Conservation (phyloP, 805 yeast genomes). For the Cyberlindnera maclurae region DNA sequence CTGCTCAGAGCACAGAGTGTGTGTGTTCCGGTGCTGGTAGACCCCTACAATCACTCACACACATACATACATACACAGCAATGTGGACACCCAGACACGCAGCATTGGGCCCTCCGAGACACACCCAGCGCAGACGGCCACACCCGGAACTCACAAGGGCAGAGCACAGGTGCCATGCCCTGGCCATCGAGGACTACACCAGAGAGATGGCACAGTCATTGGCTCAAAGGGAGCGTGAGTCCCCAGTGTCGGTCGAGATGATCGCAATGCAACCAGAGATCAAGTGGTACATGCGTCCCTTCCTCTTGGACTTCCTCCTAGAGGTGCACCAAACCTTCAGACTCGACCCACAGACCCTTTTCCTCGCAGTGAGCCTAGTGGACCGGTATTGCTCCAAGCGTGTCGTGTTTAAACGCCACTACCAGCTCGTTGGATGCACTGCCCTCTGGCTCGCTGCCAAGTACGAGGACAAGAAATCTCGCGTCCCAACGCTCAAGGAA, state of each 20-base stretch:
- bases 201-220: constrained; percentile 34
- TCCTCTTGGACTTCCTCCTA: constrained; percentile 68
- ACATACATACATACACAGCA: neutral
- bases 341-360: constrained; percentile 59
- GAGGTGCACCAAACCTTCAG: constrained; percentile 57
- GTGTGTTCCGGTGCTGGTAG: no score
- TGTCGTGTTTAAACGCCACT: constrained; percentile 71
- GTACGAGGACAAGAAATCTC: constrained; percentile 56
- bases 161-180: constrained; percentile 37
- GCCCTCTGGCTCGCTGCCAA: constrained; percentile 88
- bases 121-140: constrained; percentile 16
- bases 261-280: constrained; percentile 85
- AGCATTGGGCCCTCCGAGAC: constrained; percentile 25
- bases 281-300: constrained; percentile 71
- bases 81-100: constrained; percentile 20
- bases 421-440: constrained; percentile 78
- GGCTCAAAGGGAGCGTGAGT: constrained; percentile 30
- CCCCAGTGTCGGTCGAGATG: constrained; percentile 35
- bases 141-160: constrained; percentile 38
- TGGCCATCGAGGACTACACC: constrained; percentile 34
- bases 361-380: constrained; percentile 59
- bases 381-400: constrained; percentile 82
- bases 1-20: no score
- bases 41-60: no score
- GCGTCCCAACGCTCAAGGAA: constrained; percentile 61